phyloP scores from a whole-genome alignment of 2,329 filamentous ascomycete genomes.

The Penicillium italicum region DNA sequence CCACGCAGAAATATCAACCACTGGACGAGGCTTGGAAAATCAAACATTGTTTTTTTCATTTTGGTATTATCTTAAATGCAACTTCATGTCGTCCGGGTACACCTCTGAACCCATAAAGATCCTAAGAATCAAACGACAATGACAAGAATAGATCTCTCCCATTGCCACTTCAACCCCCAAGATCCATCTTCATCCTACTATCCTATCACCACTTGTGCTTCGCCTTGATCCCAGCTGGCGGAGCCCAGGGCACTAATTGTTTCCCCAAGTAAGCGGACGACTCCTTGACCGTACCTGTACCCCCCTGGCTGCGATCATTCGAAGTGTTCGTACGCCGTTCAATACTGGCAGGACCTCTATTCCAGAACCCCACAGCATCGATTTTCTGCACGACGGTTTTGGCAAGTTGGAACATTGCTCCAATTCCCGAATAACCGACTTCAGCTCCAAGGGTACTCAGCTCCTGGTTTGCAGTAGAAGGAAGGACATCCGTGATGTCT shows the following conservation, averaged over 20 bases:
- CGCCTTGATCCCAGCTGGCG: background rate
- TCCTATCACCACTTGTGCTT: background rate
- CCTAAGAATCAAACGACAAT: background rate
- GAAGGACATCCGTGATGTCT: background rate
- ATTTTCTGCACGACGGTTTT: slow-evolving; percentile 37
- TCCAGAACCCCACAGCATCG: slow-evolving; percentile 36
- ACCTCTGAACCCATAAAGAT: background rate
- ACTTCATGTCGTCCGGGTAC: background rate
- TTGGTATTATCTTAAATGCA: background rate
- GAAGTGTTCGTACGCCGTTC: background rate
- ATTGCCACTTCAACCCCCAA: background rate
- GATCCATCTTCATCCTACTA: background rate
- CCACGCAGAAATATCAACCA: background rate
- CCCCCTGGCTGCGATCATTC: background rate
- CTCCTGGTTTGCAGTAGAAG: background rate
- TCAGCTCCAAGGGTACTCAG: background rate
- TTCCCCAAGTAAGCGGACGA: background rate
- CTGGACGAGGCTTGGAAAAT: too few species aligned
- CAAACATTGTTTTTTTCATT: background rate
- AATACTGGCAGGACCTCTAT: slow-evolving; percentile 13
- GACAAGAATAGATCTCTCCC: background rate
- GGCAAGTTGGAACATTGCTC: slow-evolving; percentile 20
- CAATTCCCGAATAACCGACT: slow-evolving; percentile 6
- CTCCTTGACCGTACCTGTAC: background rate
- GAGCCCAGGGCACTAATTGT: background rate